phyloP scores from a whole-genome alignment of 148 eudicot genomes.

The Rhododendron vialii region DNA sequence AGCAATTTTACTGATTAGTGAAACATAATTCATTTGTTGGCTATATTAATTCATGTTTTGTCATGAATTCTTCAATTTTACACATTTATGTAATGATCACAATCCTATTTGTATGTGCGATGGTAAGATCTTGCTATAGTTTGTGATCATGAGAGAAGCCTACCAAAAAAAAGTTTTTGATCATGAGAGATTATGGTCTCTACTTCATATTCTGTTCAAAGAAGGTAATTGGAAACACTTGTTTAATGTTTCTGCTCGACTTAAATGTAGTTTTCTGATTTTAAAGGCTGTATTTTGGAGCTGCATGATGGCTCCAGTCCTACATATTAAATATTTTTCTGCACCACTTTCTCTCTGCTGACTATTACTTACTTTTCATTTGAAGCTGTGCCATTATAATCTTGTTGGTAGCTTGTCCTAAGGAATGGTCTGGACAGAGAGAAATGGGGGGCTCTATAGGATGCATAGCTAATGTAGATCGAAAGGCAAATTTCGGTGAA shows the following conservation, averaged over 20 bases:
- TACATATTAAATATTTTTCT: not conserved
- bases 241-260: not conserved
- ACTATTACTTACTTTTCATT: not conserved
- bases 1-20: not conserved
- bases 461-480: not conserved
- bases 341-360: not conserved
- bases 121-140: constrained; percentile 5
- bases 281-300: not conserved
- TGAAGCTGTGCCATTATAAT: not conserved
- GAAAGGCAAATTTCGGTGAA: not conserved
- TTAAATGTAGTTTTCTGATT: not conserved
- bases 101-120: not conserved
- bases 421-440: not conserved
- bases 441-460: not conserved
- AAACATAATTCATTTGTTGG: not conserved
- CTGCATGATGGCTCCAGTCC: not conserved
- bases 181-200: not conserved
- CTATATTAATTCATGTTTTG: not conserved
- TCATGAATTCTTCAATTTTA: not conserved
- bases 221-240: not conserved
- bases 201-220: not conserved
- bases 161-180: no score
- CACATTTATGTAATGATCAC: not conserved
- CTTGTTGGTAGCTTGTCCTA: not conserved
- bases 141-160: not conserved